These are phyloP conservation scores for Hanseniaspora valbyensis DNA, from an alignment of 805 yeast genomes.

Conservation along the genomic window DNA sequence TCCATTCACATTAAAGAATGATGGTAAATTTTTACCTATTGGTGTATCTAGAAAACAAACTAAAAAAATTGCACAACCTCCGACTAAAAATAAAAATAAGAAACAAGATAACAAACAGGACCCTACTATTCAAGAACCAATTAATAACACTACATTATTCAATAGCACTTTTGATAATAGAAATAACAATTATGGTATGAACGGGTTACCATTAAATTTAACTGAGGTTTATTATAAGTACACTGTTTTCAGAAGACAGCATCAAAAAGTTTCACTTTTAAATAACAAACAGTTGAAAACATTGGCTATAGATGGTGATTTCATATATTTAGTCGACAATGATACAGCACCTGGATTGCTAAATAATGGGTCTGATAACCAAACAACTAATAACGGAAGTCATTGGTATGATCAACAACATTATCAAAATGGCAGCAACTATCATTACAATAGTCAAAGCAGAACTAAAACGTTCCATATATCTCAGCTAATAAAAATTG, in stretches of 20 bases:
- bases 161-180: neutral
- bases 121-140: neutral
- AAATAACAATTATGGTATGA: neutral
- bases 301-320: constrained; percentile 87
- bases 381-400: constrained; percentile 67
- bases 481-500: constrained; percentile 60
- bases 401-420: constrained; percentile 46
- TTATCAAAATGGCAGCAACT: constrained; percentile 17
- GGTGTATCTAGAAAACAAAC: neutral
- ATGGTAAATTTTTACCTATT: constrained; percentile 20
- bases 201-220: constrained; percentile 16
- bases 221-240: constrained; percentile 66
- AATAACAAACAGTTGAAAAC: constrained; percentile 65
- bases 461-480: constrained; percentile 83
- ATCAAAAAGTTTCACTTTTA: constrained; percentile 69
- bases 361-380: constrained; percentile 29
- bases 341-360: constrained; percentile 1
- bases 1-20: constrained; percentile 26
- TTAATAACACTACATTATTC: neutral
- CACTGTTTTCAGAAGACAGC: constrained; percentile 65
- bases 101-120: neutral
- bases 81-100: no score
- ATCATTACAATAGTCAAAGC: constrained; percentile 29
- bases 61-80: no score
- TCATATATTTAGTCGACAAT: constrained; percentile 40